phyloP scores from a whole-genome alignment of 176 grass and related monocot species.

The Oryza coarctata region DNA sequence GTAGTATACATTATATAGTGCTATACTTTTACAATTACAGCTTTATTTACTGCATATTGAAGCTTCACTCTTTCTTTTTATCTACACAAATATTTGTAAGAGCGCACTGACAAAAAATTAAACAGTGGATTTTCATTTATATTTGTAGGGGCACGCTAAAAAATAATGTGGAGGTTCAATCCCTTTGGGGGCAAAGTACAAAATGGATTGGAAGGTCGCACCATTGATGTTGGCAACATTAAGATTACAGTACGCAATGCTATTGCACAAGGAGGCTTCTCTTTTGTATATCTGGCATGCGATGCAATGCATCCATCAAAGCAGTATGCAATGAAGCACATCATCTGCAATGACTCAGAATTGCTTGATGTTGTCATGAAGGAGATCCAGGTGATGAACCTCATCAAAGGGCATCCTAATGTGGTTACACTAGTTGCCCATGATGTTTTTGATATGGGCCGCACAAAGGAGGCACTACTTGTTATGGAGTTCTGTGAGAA shows the following conservation, averaged over 20 bases:
- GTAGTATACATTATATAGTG: background rate
- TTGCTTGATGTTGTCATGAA: conserved; percentile 67
- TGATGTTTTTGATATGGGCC: conserved; percentile 75
- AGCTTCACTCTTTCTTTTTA: conserved; percentile 17
- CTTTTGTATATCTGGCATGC: conserved; percentile 68
- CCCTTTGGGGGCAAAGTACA: conserved; percentile 64
- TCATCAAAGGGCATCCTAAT: conserved; percentile 73
- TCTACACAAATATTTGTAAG: conserved; percentile 29
- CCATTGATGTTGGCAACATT: conserved; percentile 60
- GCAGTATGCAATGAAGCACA: conserved; percentile 72
- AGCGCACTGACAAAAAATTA: background rate
- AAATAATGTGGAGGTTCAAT: conserved; percentile 80
- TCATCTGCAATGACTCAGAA: conserved; percentile 77
- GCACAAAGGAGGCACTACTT: conserved; percentile 71
- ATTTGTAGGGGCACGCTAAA: conserved; percentile 6
- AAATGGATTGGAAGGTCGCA: conserved; percentile 64
- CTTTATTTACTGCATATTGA: background rate
- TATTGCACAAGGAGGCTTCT: conserved; percentile 86
- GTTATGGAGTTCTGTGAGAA: conserved; percentile 81
- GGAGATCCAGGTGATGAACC: conserved; percentile 76
- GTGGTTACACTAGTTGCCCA: conserved; percentile 67
- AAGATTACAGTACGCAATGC: conserved; percentile 66
- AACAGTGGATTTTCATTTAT: conserved; percentile 13
- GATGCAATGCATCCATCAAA: conserved; percentile 56
- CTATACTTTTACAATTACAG: background rate